These are phyloP conservation scores for Reticulascus tulasneorum DNA, from an alignment of 2,329 filamentous ascomycete species.

Conservation along the genomic window DNA sequence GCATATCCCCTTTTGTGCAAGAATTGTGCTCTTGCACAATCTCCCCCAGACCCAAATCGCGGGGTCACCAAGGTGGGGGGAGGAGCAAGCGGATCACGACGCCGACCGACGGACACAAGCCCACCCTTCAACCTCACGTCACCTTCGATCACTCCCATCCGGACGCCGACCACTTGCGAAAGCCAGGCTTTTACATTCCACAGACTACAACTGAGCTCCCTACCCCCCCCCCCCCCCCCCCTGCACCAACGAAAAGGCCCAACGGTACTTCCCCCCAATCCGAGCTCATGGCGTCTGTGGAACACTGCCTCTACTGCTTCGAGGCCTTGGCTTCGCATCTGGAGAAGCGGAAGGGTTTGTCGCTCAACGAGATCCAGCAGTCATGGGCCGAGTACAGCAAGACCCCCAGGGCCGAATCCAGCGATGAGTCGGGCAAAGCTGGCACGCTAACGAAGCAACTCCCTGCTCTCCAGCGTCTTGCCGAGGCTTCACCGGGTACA, in stretches of 20 bases:
- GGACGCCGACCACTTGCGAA: conserved; percentile 2
- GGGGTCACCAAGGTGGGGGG: conserved; percentile 12
- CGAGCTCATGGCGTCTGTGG: conserved; percentile 69
- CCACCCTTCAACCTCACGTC: conserved; percentile 1
- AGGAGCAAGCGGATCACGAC: not conserved
- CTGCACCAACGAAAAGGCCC: too few relatives aligned
- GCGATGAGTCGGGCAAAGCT: conserved; percentile 12
- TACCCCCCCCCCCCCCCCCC: not conserved
- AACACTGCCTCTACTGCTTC: conserved; percentile 92
- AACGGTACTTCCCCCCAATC: conserved; percentile 3
- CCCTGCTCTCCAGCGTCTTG: conserved; percentile 40
- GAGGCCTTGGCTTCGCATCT: conserved; percentile 77
- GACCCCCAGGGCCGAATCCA: conserved; percentile 12
- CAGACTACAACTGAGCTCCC: conserved; percentile 8
- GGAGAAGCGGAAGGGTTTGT: conserved; percentile 62
- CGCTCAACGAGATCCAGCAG: conserved; percentile 64
- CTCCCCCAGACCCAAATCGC: conserved; percentile 1
- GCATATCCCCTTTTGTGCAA: too few relatives aligned
- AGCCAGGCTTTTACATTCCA: not conserved
- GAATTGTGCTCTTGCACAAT: not conserved
- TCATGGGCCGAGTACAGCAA: conserved; percentile 49
- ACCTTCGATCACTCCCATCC: not conserved
- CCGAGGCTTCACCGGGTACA: conserved; percentile 21
- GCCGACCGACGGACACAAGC: not conserved
- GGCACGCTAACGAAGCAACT: conserved; percentile 30